A percentile compares a stretch with the other conserved stretches of the same genome.
Evolutionary conservation across 2,329 filamentous ascomycete species (phyloP).

Genomic region (Malbranchea cinnamomea): DNA sequence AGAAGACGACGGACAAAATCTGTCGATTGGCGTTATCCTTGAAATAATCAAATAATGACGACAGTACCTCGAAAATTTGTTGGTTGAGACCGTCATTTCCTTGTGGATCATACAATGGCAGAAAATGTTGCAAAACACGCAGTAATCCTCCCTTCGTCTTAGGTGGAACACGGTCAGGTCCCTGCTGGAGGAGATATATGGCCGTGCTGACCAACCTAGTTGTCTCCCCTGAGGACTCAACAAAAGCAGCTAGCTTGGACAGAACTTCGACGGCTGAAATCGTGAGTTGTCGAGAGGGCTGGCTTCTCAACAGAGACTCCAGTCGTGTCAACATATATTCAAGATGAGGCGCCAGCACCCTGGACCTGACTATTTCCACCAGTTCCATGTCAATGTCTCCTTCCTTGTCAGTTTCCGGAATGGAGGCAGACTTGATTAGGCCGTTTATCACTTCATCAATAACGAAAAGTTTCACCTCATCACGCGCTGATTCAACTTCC

Average conservation of each 20-base stretch:
- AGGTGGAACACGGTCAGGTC: constrained; percentile 66
- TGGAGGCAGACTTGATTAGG: constrained; percentile 44
- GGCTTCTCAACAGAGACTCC: constrained; percentile 39
- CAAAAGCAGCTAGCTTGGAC: constrained; percentile 57
- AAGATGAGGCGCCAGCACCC: constrained; percentile 41
- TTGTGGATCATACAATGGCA: constrained; percentile 47
- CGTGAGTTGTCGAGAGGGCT: constrained; percentile 56
- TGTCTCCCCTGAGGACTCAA: constrained; percentile 48
- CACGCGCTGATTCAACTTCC: constrained; percentile 57
- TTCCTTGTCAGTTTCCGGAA: constrained; percentile 32
- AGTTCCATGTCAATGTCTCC: constrained; percentile 29
- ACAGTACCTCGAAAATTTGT: constrained; percentile 57
- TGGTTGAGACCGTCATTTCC: constrained; percentile 44
- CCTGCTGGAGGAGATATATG: constrained; percentile 68
- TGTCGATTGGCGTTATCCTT: constrained; percentile 64
- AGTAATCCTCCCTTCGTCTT: constrained; percentile 71
- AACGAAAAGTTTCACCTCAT: constrained; percentile 72
- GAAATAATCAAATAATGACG: constrained; percentile 80
- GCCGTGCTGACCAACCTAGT: constrained; percentile 67
- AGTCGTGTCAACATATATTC: constrained; percentile 46
- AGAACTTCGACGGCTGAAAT: constrained; percentile 67
- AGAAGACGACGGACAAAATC: constrained; percentile 57
- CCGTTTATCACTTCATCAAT: constrained; percentile 58
- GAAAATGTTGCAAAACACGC: constrained; percentile 64
- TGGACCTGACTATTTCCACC: constrained; percentile 20